phyloP scores from a whole-genome alignment of 1,284 basidiomycete genomes.

The Marasmius sp. region DNA sequence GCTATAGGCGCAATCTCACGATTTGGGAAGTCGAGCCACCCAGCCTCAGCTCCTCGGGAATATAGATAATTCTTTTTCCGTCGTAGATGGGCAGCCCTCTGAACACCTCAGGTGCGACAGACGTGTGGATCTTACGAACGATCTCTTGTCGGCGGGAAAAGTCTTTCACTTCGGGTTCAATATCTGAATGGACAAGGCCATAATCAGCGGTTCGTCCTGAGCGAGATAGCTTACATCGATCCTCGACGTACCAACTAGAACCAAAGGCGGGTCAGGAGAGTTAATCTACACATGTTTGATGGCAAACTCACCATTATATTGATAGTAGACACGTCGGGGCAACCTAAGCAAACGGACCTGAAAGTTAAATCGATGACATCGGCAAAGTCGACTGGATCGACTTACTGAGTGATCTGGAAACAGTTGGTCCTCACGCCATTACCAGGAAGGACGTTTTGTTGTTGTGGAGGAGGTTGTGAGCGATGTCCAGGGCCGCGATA shows the following conservation, averaged over 20 bases:
- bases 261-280: not conserved
- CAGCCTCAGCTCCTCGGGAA: not conserved
- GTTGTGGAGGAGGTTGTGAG: not conserved
- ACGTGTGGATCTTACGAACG: not conserved
- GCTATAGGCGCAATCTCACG: not conserved
- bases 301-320: not conserved
- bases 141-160: not conserved
- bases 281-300: not conserved
- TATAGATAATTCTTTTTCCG: not conserved
- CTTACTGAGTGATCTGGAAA: not conserved
- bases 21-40: not conserved
- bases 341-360: not conserved
- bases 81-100: not conserved
- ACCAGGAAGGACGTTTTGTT: not conserved
- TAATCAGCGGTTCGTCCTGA: not conserved
- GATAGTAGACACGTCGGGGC: not conserved
- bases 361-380: not conserved
- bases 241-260: not conserved
- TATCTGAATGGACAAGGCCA: not conserved
- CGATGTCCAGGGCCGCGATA: no score
- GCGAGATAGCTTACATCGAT: no score
- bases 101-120: not conserved
- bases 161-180: not conserved
- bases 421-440: not conserved
- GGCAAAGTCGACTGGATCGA: not conserved